phyloP scores from a whole-genome alignment of 768 basidiomycete species.

The Cystofilobasidium macerans region DNA sequence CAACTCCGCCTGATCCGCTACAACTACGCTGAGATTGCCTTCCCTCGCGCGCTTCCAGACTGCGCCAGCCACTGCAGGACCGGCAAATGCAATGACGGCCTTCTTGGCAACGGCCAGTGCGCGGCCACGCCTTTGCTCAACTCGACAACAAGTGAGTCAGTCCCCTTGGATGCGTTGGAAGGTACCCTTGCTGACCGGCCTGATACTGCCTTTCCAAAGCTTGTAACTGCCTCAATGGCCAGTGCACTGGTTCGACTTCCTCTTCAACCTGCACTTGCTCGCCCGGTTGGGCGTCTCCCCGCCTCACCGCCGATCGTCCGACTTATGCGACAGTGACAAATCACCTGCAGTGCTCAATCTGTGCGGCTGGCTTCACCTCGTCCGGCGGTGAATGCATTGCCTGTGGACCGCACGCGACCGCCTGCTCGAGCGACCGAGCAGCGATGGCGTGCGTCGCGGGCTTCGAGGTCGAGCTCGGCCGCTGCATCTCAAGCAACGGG shows the following conservation, averaged over 20 bases:
- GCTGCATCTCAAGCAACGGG: conserved; percentile 13
- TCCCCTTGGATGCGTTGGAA: too few species aligned
- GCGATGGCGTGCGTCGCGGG: conserved; percentile 21
- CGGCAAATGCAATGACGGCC: conserved; percentile 60
- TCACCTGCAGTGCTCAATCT: conserved; percentile 45
- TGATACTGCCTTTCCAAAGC: conserved; percentile 34
- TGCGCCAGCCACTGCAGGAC: conserved; percentile 43
- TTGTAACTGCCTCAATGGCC: conserved; percentile 75
- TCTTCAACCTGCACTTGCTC: conserved; percentile 50
- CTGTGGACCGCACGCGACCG: conserved; percentile 4
- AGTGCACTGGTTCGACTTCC: conserved; percentile 53
- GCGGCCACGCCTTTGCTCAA: conserved; percentile 46
- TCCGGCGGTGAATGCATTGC: conserved; percentile 12
- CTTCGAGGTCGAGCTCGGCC: conserved; percentile 16
- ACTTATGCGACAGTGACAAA: conserved; percentile 52
- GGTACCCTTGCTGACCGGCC: too few species aligned
- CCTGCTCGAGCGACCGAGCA: neutral
- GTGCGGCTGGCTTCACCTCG: conserved; percentile 49
- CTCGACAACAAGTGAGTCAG: conserved; percentile 25
- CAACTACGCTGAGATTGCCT: conserved; percentile 38
- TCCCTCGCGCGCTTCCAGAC: neutral
- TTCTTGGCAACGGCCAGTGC: conserved; percentile 65
- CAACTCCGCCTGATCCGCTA: conserved; percentile 40
- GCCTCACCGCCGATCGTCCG: conserved; percentile 53
- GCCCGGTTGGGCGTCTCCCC: conserved; percentile 59